phyloP scores from a whole-genome alignment of 768 basidiomycete species.

The Leccinum disarticulatum region DNA sequence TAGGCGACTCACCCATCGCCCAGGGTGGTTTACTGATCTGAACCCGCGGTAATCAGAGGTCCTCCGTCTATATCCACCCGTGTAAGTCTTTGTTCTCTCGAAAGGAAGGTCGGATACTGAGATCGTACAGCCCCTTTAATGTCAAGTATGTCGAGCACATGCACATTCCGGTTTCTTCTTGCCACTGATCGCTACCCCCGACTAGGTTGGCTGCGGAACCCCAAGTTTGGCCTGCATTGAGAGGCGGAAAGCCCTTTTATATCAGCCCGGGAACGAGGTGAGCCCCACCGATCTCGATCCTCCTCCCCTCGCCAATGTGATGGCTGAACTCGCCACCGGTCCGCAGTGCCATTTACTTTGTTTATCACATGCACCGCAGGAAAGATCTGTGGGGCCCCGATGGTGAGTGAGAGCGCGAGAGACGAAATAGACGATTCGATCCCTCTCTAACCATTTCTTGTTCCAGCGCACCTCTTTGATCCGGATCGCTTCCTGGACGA shows the following conservation, averaged over 20 bases:
- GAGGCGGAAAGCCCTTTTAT: conserved; percentile 48
- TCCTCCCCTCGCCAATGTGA: neutral
- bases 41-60: conserved; percentile 26
- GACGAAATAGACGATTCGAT: too few species aligned
- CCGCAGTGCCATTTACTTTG: conserved; percentile 13
- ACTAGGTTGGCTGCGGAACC: conserved; percentile 17
- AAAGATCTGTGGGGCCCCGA: conserved; percentile 41
- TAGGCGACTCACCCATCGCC: conserved; percentile 20
- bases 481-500: conserved; percentile 66
- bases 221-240: conserved; percentile 19
- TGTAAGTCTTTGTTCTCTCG: conserved; percentile 17
- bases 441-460: neutral
- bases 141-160: conserved; percentile 17
- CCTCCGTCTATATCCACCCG: conserved; percentile 33
- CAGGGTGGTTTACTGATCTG: neutral
- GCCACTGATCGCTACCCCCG: conserved; percentile 1
- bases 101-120: neutral
- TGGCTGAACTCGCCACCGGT: neutral
- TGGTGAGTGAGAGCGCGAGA: conserved; percentile 19
- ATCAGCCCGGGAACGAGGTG: conserved; percentile 44
- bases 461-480: conserved; percentile 45
- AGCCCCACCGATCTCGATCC: neutral
- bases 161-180: neutral
- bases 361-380: conserved; percentile 40
- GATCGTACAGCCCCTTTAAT: conserved; percentile 19